These are phyloP conservation scores for Escovopsis sp. DNA, from an alignment of 2,329 filamentous ascomycete species.

Conservation along the genomic window DNA sequence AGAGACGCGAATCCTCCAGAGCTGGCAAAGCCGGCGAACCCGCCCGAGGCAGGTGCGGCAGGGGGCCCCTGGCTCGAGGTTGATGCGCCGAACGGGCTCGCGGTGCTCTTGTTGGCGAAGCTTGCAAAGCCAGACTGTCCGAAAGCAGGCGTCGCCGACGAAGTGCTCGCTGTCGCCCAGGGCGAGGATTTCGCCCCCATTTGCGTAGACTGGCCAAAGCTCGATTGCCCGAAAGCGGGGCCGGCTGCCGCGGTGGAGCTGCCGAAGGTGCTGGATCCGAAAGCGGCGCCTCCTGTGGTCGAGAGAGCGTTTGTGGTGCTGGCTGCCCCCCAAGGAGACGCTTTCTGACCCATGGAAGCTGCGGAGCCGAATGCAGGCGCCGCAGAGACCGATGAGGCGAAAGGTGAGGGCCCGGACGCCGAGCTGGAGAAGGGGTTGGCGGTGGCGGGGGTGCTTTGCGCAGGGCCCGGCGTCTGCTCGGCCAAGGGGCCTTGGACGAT, in stretches of 20 bases:
- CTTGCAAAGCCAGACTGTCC: constrained; percentile 37
- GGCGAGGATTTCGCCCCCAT: constrained; percentile 35
- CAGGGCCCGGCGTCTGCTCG: constrained; percentile 15
- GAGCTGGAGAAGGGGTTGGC: constrained; percentile 17
- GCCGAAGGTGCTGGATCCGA: constrained; percentile 32
- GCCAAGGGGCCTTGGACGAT: constrained; percentile 24
- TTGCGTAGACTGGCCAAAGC: constrained; percentile 37
- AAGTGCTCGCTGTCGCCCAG: constrained; percentile 27
- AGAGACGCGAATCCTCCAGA: constrained; percentile 40
- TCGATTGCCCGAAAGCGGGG: constrained; percentile 31
- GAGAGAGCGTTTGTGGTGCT: constrained; percentile 15
- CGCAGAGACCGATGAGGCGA: constrained; percentile 23
- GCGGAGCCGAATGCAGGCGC: constrained; percentile 31
- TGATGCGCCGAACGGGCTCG: constrained; percentile 24
- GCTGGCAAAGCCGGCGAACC: constrained; percentile 38
- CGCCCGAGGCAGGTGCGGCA: constrained; percentile 22
- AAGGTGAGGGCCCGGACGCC: constrained; percentile 19
- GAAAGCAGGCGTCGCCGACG: constrained; percentile 28
- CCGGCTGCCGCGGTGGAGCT: constrained; percentile 21
- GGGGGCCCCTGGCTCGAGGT: constrained; percentile 12
- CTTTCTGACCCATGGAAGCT: constrained; percentile 32
- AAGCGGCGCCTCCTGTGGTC: constrained; percentile 21
- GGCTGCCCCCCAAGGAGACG: constrained; percentile 34
- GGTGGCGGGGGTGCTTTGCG: constrained; percentile 4
- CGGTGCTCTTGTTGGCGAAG: constrained; percentile 19